These are phyloP conservation scores for Phytophthora podocarpi DNA, from an alignment of 352 stramenopile species.

Conservation along the genomic window DNA sequence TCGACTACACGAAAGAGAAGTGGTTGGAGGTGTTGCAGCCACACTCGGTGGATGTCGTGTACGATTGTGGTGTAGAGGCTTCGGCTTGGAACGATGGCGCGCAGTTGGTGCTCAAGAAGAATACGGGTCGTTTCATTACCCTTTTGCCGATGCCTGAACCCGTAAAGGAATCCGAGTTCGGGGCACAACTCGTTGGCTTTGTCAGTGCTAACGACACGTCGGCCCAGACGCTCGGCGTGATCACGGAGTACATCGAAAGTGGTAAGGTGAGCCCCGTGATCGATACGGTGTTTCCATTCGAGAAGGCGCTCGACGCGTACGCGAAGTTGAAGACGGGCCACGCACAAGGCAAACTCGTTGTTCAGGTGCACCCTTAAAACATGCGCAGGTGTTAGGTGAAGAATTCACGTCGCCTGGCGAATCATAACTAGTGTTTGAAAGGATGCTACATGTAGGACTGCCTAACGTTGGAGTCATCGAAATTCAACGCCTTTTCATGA, in stretches of 20 bases:
- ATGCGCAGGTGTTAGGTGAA: too few relatives aligned
- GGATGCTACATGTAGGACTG: too few relatives aligned
- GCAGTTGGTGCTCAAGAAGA: slow-evolving; percentile 33
- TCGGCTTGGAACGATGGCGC: slow-evolving; percentile 33
- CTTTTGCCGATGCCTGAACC: slow-evolving; percentile 26
- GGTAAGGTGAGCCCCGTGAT: slow-evolving; percentile 45
- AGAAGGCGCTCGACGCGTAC: slow-evolving; percentile 50
- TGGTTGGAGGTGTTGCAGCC: slow-evolving; percentile 32
- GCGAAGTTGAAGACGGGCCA: slow-evolving; percentile 49
- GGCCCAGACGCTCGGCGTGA: slow-evolving; percentile 14
- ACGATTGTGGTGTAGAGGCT: slow-evolving; percentile 33
- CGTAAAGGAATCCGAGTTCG: slow-evolving; percentile 48
- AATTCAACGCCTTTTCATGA: too few relatives aligned
- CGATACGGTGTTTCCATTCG: slow-evolving; percentile 55
- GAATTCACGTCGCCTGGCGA: too few relatives aligned
- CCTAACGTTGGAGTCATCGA: too few relatives aligned
- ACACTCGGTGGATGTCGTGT: slow-evolving; percentile 37
- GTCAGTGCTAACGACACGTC: slow-evolving; percentile 14
- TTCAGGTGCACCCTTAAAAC: too few relatives aligned
- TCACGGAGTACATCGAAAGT: slow-evolving; percentile 47
- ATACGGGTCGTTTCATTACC: slow-evolving; percentile 30
- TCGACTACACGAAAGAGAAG: slow-evolving; percentile 66
- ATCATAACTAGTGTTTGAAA: too few relatives aligned
- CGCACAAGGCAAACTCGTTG: slow-evolving; percentile 65
- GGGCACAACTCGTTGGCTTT: slow-evolving; percentile 24